Evolutionary conservation across 1,139 yeast species (phyloP).

Genomic region (Yamadazyma diddensiae): DNA sequence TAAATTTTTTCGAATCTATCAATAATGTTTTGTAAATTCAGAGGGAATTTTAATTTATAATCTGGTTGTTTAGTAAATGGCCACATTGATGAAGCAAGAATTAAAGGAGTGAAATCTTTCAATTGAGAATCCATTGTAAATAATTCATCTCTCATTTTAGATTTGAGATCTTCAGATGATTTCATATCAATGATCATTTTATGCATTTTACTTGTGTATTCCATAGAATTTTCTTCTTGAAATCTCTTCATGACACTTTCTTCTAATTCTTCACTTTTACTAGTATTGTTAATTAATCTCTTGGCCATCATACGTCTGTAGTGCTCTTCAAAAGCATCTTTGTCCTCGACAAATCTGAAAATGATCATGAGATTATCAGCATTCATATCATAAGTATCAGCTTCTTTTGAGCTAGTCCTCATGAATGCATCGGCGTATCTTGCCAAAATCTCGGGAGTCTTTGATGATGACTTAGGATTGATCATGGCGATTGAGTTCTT

Average conservation of each 20-base stretch:
- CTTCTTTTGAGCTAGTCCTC: slow-evolving; percentile 69
- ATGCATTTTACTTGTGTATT: slow-evolving; percentile 89
- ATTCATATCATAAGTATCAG: slow-evolving; percentile 70
- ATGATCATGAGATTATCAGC: slow-evolving; percentile 82
- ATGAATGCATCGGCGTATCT: slow-evolving; percentile 82
- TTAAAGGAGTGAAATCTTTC: slow-evolving; percentile 70
- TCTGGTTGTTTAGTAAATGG: slow-evolving; percentile 57
- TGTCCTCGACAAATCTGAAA: slow-evolving; percentile 86
- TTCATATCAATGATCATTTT: slow-evolving; percentile 96
- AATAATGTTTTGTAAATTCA: slow-evolving; percentile 61
- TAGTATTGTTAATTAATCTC: slow-evolving; percentile 80
- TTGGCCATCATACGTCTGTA: slow-evolving; percentile 88
- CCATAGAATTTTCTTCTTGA: slow-evolving; percentile 88
- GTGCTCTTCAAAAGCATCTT: slow-evolving; percentile 92
- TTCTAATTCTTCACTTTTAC: slow-evolving; percentile 83
- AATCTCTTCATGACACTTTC: slow-evolving; percentile 81
- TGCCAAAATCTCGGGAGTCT: slow-evolving; percentile 90
- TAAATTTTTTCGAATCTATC: slow-evolving; percentile 69
- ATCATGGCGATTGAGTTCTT: slow-evolving; percentile 78
- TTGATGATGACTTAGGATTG: slow-evolving; percentile 40
- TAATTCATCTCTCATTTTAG: slow-evolving; percentile 56
- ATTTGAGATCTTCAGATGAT: slow-evolving; percentile 76
- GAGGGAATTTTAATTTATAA: slow-evolving; percentile 39
- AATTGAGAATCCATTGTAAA: slow-evolving; percentile 32
- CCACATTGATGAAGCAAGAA: slow-evolving; percentile 90